phyloP scores from a whole-genome alignment of 371 early-diverging fungal species.

The Lichtheimia hyalospora region DNA sequence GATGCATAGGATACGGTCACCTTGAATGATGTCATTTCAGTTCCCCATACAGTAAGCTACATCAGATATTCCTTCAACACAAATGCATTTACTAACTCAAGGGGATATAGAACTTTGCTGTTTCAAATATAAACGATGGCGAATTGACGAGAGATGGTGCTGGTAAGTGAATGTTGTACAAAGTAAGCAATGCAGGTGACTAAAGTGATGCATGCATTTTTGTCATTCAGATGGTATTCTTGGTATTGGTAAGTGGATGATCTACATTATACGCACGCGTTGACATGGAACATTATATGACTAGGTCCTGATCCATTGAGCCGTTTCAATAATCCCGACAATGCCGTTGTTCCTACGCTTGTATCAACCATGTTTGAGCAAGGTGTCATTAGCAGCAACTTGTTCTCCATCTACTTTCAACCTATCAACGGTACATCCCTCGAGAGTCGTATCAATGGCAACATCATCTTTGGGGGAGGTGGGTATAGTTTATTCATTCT shows the following conservation, averaged over 20 bases:
- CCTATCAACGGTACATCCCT: constrained; percentile 10
- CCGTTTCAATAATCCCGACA: constrained; percentile 31
- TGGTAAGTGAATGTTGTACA: constrained; percentile 5
- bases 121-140: constrained; percentile 46
- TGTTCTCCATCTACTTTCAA: constrained; percentile 44
- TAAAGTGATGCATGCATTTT: not conserved
- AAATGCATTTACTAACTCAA: not conserved
- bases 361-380: constrained; percentile 34
- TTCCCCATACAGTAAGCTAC: constrained; percentile 29
- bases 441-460: constrained; percentile 34
- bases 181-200: no score
- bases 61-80: not conserved
- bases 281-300: no score
- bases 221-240: constrained; percentile 34
- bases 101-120: constrained; percentile 29
- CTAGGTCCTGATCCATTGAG: constrained; percentile 37
- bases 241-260: constrained; percentile 22
- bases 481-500: not conserved
- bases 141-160: constrained; percentile 40
- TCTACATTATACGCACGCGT: not conserved
- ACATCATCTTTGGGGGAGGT: constrained; percentile 47
- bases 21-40: constrained; percentile 17
- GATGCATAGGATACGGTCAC: constrained; percentile 30
- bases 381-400: constrained; percentile 26
- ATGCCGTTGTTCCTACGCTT: constrained; percentile 30